Percentiles rank a stretch among this genome's conserved stretches.
phyloP scores from a whole-genome alignment of 2,329 filamentous ascomycete species.

The Hypoxylon sp. region DNA sequence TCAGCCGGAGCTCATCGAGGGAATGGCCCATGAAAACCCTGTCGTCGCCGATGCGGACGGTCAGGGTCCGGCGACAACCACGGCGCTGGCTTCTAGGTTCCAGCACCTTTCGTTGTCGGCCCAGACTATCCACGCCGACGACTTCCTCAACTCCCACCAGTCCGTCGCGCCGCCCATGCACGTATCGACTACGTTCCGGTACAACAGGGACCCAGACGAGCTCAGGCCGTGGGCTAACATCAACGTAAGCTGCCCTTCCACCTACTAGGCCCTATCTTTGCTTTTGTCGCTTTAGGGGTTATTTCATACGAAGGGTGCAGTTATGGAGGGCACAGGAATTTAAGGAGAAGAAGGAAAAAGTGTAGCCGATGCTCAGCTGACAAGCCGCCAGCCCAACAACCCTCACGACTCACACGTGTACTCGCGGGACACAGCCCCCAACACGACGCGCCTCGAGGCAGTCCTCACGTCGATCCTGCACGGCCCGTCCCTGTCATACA shows the following conservation, averaged over 20 bases:
- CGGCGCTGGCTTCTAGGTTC: slow-evolving; percentile 50
- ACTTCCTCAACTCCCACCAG: slow-evolving; percentile 77
- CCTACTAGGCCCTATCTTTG: not conserved
- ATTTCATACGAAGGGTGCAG: not conserved
- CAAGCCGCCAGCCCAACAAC: slow-evolving; percentile 58
- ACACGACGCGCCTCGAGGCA: slow-evolving; percentile 85
- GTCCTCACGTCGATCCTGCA: slow-evolving; percentile 80
- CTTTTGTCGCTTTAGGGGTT: not conserved
- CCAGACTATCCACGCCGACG: slow-evolving; percentile 84
- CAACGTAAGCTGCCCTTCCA: slow-evolving; percentile 61
- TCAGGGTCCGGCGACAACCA: slow-evolving; percentile 35
- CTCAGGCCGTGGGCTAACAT: slow-evolving; percentile 66
- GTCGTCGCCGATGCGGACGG: slow-evolving; percentile 17
- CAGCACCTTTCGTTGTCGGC: slow-evolving; percentile 71
- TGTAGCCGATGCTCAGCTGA: slow-evolving; percentile 18
- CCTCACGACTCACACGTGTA: slow-evolving; percentile 79
- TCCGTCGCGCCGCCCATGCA: slow-evolving; percentile 92
- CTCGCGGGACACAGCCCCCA: slow-evolving; percentile 83
- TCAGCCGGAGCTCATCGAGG: slow-evolving; percentile 42
- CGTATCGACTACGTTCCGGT: slow-evolving; percentile 91
- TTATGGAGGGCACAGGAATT: not conserved
- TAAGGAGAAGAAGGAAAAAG: not conserved
- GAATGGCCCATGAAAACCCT: slow-evolving; percentile 42
- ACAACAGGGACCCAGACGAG: slow-evolving; percentile 75
- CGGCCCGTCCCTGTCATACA: slow-evolving; percentile 80